Conservation (phyloP, 1,284 basidiomycete genomes). For the Cerioporus squamosus region DNA sequence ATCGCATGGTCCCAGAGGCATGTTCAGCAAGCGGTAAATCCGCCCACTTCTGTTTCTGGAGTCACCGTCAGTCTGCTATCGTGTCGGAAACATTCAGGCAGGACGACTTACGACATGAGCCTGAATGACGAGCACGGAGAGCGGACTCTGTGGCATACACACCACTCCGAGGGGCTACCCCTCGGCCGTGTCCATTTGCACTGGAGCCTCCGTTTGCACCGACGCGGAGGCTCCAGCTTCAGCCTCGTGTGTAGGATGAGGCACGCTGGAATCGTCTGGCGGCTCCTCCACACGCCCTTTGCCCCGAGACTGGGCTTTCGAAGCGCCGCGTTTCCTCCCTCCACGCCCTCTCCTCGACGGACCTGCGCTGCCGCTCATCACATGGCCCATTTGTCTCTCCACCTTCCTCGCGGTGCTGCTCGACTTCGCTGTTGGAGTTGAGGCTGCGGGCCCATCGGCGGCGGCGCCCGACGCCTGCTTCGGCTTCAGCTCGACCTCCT, state of each 20-base stretch:
- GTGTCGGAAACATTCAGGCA: no score
- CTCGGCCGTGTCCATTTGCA: conserved; percentile 18
- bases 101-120: conserved; percentile 14
- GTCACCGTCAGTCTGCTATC: no score
- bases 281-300: conserved; percentile 4
- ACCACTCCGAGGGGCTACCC: neutral
- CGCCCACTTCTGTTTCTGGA: no score
- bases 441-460: conserved; percentile 1
- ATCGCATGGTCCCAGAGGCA: no score
- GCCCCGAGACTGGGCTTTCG: conserved; percentile 4
- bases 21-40: no score
- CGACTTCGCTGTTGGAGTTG: conserved; percentile 6
- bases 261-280: neutral
- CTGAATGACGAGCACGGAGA: conserved; percentile 3
- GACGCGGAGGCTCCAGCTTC: conserved; percentile 3
- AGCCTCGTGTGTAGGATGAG: neutral
- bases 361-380: conserved; percentile 19
- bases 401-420: conserved; percentile 21
- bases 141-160: neutral
- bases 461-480: conserved; percentile 31
- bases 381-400: conserved; percentile 20
- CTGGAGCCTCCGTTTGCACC: conserved; percentile 15
- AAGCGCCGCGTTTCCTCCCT: conserved; percentile 18
- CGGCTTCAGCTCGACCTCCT: conserved; percentile 57
- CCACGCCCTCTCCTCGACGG: conserved; percentile 20